Evolutionary conservation across 352 stramenopile species (phyloP), one percentile per base, ranked within the genome.

Genomic region (Globisporangium ultimum): DNA sequence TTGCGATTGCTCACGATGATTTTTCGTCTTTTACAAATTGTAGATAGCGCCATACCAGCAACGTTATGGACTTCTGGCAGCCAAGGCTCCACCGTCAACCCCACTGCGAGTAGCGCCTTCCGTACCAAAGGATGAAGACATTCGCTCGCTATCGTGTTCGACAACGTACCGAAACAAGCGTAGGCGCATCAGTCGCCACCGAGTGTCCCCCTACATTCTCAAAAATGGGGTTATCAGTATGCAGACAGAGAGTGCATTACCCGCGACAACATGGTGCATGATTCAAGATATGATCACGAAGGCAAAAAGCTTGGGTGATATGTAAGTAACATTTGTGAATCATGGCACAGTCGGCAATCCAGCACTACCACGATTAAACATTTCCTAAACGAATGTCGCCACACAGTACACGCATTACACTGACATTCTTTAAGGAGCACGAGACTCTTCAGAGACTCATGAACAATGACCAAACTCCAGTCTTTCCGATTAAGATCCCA

Each of bases 371-470:
- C 24, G 24, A 32, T 32, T 32, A 32, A 32, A 32, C 24, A 5
- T 32, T 32, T 32, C 24, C 24, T 6, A 32, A 32, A 32, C 5
- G 38, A 43, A 43, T 43, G 38, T 17, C 11, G 10, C 14, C 13
- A 21, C 14, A 13, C 46, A 90, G 80, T 60, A 86, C 80, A 28
- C 58, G 64, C 24, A 72, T 74, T 20, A 78, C 72, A 7, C 48
- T 91, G 48, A 60, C 70, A n/a, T 87, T 91, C 32, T 87, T 91
- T 57, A 71, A 80, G 13, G 76, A 87, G 63, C 70, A 91, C 18
- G 79, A 88, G 51, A 43, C 55, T 5, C 47, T 75, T 8, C 72
- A 80, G 38, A 51, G 48, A 6, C 11, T 45, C 10, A 53, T 34
- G 1, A 42, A 21, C 20, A 53, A n/a, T 42, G 56, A 58, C 18